phyloP scores from a whole-genome alignment of 306 rosid species.

The Cucumis melo region DNA sequence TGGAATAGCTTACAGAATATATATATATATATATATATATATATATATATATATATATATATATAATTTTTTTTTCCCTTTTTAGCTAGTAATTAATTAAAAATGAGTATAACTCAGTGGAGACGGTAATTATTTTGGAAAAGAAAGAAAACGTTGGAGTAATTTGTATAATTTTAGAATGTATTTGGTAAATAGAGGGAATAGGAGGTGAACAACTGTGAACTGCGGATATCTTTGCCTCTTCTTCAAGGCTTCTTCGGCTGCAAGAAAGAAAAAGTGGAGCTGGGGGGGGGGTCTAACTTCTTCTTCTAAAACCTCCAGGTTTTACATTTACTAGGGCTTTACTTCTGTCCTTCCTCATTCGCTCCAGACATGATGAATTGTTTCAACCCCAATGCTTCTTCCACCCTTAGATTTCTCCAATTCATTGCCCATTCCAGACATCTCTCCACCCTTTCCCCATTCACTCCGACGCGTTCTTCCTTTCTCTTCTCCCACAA shows the following conservation, averaged over 20 bases:
- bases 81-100: too few species aligned
- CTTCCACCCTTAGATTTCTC: conserved; percentile 27
- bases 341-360: neutral
- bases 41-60: too few species aligned
- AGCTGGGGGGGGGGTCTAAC: neutral
- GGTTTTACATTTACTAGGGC: conserved; percentile 4
- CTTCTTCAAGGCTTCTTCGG: neutral
- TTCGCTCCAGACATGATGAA: conserved; percentile 15
- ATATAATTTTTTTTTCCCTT: too few species aligned
- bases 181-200: too few species aligned
- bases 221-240: neutral
- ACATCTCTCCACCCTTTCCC: conserved; percentile 24
- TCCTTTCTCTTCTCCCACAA: conserved; percentile 8
- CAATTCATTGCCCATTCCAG: conserved; percentile 22
- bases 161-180: too few species aligned
- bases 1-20: too few species aligned
- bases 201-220: too few species aligned
- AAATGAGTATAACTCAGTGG: too few species aligned
- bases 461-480: conserved; percentile 16
- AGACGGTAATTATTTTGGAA: too few species aligned
- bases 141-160: too few species aligned
- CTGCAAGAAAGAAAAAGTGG: neutral
- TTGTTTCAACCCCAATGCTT: conserved; percentile 23
- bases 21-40: too few species aligned
- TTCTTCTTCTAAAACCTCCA: neutral